A percentile compares a stretch with the other conserved stretches of the same genome.
Evolutionary conservation across 345 rosid genomes (phyloP).

Genomic region (Gossypium bickii): DNA sequence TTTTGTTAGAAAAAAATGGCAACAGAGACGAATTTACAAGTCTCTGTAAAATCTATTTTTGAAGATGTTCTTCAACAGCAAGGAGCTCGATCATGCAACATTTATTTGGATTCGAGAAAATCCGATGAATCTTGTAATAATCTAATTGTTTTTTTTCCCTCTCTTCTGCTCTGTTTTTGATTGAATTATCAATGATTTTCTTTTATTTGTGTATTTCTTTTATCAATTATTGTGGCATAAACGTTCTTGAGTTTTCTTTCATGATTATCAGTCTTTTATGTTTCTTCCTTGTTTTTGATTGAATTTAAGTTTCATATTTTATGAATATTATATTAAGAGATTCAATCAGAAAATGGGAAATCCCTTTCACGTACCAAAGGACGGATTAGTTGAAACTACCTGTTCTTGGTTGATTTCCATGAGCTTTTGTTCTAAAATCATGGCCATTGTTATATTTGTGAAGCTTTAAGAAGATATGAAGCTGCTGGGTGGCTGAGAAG

Average conservation of each 20-base stretch:
- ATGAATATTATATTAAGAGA: background rate
- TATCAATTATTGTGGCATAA: background rate
- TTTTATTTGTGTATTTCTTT: background rate
- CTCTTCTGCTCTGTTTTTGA: conserved; percentile 8
- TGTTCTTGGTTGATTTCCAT: background rate
- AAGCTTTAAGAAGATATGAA: conserved; percentile 76
- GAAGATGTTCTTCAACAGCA: conserved; percentile 77
- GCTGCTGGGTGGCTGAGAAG: conserved; percentile 89
- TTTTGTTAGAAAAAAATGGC: conserved; percentile 31
- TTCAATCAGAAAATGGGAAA: background rate
- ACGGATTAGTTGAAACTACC: background rate
- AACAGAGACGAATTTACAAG: conserved; percentile 42
- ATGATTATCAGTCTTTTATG: background rate
- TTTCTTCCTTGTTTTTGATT: background rate
- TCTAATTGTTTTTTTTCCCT: conserved; percentile 4
- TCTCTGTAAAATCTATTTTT: conserved; percentile 60
- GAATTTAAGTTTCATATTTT: background rate
- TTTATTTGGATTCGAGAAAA: conserved; percentile 44
- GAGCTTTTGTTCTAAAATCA: background rate
- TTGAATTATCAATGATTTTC: background rate
- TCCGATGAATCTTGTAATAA: conserved; percentile 72
- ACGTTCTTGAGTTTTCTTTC: background rate
- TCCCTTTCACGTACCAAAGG: too few relatives aligned
- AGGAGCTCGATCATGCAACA: conserved; percentile 32
- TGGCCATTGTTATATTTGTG: background rate